phyloP scores from a whole-genome alignment of 306 rosid species.

The Quillaja saponaria region DNA sequence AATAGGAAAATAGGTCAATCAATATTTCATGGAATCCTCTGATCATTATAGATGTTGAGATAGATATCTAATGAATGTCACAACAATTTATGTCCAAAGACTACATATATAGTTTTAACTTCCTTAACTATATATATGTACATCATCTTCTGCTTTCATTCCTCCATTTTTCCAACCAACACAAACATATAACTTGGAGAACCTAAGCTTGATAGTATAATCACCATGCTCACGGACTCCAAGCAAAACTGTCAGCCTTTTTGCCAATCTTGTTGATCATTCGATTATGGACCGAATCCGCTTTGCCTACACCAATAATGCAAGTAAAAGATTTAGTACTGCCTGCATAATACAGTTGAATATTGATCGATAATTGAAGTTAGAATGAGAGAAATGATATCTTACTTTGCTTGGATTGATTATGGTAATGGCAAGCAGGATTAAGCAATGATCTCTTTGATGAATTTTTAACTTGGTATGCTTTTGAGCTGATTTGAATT shows the following conservation, averaged over 20 bases:
- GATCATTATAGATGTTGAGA: slow-evolving; percentile 2
- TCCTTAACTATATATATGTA: too few species aligned
- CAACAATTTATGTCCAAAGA: too few species aligned
- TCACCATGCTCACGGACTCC: slow-evolving; percentile 52
- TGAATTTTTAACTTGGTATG: slow-evolving; percentile 24
- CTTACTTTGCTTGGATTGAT: slow-evolving; percentile 43
- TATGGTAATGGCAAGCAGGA: slow-evolving; percentile 35
- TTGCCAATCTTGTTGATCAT: slow-evolving; percentile 34
- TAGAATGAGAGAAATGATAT: slow-evolving; percentile 3
- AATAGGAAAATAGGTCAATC: slow-evolving; percentile 12
- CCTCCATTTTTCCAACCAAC: too few species aligned
- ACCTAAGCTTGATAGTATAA: too few species aligned
- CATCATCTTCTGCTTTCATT: too few species aligned
- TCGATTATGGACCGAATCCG: slow-evolving; percentile 33
- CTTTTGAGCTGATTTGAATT: slow-evolving; percentile 30
- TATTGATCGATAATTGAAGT: neutral
- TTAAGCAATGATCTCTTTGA: slow-evolving; percentile 42
- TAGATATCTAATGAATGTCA: neutral
- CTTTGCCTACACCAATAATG: slow-evolving; percentile 42
- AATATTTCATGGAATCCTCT: slow-evolving; percentile 11
- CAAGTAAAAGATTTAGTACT: neutral
- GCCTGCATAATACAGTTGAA: neutral
- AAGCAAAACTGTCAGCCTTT: slow-evolving; percentile 35
- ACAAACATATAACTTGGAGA: too few species aligned
- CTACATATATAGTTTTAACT: too few species aligned